Evolutionary conservation across 371 early-diverging fungal genomes (phyloP), one percentile per base, ranked within the genome.

Genomic region (Saksenaea oblongispora): DNA sequence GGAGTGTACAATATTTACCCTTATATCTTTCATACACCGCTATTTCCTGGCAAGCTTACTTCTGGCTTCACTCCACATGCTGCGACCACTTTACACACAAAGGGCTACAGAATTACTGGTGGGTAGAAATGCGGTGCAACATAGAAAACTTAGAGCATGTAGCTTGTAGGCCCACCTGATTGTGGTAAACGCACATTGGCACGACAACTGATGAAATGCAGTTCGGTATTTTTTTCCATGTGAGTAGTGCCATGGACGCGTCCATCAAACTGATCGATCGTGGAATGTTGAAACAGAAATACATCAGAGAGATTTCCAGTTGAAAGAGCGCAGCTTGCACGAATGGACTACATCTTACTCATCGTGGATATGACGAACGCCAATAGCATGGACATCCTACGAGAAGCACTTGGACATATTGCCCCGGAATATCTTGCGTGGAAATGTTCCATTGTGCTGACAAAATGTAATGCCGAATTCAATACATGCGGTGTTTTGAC

Each of bases 101-200:
- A 69, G 69, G 57, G 58, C 74, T 34, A 66, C 65, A 31, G 63
- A 79, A 34, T 14, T 79, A 24, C 28, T 79, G 65, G 79, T 79
- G 72, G 28, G 55, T 3, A n/a, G 14, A 39, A 10, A 22, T 26
- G 13, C 3, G 35, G 8, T 22, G 36, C 18, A 17, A 41, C 0
- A 18, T 18, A 31, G 7, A 26, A 13, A n/a, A 8, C 34, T 31
- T 37, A 24, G 41, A 27, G 17, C 27, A 41, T 2, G 54, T 58
- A 79, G 79, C 34, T 79, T n/a, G 41, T 79, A 3, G 79, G 79
- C 14, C 72, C 72, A 14, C 34, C 71, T 13, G 31, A 35, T 3
- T 63, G 71, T 36, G 79, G 79, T 4, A 79, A 79, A 44, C 65
- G 72, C 24, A 73, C 76, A 7, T 35, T 79, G 31, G 64, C 79